Evolutionary conservation across 345 rosid genomes (phyloP).

Genomic region (Camelina laxa): DNA sequence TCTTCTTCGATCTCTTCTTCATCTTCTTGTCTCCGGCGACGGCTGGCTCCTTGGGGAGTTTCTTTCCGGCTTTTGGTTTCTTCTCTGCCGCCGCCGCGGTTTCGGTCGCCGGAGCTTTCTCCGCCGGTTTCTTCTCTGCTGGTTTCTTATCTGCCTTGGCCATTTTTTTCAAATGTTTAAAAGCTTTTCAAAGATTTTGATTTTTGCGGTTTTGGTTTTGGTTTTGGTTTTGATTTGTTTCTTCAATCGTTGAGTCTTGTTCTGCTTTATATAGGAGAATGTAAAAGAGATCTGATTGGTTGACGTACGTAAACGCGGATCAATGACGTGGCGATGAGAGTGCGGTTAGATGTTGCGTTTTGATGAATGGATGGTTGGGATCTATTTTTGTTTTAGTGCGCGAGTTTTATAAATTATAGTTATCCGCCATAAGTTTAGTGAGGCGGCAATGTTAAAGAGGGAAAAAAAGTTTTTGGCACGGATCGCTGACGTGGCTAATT

Average conservation of each 20-base stretch:
- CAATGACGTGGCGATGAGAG: background rate
- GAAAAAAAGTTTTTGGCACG: background rate
- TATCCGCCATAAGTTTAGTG: constrained; percentile 6
- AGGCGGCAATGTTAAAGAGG: constrained; percentile 17
- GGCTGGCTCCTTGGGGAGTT: constrained; percentile 50
- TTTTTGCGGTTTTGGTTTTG: background rate
- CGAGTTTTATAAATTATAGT: background rate
- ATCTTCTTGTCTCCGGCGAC: constrained; percentile 53
- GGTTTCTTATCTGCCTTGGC: constrained; percentile 45
- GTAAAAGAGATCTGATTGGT: constrained; percentile 16
- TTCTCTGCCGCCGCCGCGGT: constrained; percentile 44
- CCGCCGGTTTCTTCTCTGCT: constrained; percentile 46
- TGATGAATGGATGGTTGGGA: constrained; percentile 34
- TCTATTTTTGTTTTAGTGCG: background rate
- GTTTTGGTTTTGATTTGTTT: background rate
- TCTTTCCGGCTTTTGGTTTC: constrained; percentile 64
- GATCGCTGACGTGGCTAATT: constrained; percentile 31
- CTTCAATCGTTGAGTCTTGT: rapidly evolving
- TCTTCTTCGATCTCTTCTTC: constrained; percentile 60
- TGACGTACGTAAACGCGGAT: constrained; percentile 7
- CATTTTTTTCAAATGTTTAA: background rate
- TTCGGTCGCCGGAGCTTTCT: constrained; percentile 33
- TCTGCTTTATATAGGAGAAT: constrained; percentile 11
- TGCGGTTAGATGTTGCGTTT: background rate
- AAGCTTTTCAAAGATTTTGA: background rate